Percentiles rank a stretch among this genome's conserved stretches.
Conservation (phyloP, 116 monocot genomes). For the Trichopus zeylanicus region DNA sequence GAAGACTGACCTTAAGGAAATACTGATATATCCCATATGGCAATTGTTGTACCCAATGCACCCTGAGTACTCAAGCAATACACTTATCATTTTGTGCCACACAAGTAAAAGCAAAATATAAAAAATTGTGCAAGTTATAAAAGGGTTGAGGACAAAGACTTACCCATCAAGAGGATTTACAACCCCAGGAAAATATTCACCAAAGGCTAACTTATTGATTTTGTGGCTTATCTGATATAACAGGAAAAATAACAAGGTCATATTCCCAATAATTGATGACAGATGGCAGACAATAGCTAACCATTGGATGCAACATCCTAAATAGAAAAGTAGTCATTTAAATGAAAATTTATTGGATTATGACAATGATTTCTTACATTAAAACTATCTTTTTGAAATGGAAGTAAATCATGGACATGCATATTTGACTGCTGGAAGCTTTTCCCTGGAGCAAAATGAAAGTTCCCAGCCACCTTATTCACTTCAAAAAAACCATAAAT, state of each 20-base stretch:
- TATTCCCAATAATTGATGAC: neutral
- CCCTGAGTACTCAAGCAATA: slow-evolving; percentile 30
- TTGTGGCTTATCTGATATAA: slow-evolving; percentile 89
- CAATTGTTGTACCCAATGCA: slow-evolving; percentile 52
- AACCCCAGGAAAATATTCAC: slow-evolving; percentile 84
- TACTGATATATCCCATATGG: slow-evolving; percentile 80
- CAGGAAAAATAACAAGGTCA: neutral
- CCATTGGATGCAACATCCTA: too few relatives aligned
- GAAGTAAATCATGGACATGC: too few relatives aligned
- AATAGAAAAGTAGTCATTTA: too few relatives aligned
- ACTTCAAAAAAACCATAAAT: slow-evolving; percentile 92
- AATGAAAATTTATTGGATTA: too few relatives aligned
- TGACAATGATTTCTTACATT: too few relatives aligned
- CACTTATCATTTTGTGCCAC: too few relatives aligned
- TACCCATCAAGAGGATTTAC: slow-evolving; percentile 97
- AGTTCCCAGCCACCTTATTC: slow-evolving; percentile 96
- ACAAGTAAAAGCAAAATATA: too few relatives aligned
- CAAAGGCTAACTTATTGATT: slow-evolving; percentile 89
- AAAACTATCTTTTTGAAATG: too few relatives aligned
- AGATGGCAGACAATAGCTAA: too few relatives aligned
- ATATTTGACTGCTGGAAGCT: too few relatives aligned
- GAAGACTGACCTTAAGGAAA: slow-evolving; percentile 71
- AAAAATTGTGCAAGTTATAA: neutral
- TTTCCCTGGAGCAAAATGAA: slow-evolving; percentile 84
- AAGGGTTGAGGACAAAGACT: slow-evolving; percentile 9